These are phyloP conservation scores for Exophiala bonariae DNA, from an alignment of 2,329 filamentous ascomycete species.

Conservation along the genomic window DNA sequence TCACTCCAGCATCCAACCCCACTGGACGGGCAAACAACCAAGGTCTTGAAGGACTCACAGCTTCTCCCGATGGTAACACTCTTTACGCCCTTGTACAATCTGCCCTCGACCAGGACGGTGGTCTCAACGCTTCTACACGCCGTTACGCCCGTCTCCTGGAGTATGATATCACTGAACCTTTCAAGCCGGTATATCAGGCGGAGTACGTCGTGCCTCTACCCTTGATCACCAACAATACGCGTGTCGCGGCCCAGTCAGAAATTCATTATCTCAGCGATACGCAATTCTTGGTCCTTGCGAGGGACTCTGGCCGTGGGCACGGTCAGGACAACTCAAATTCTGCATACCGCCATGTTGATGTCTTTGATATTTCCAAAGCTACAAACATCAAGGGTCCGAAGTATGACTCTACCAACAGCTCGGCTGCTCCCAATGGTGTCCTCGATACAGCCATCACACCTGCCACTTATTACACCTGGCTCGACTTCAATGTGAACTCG, in stretches of 20 bases:
- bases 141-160: conserved; percentile 62
- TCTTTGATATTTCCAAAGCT: conserved; percentile 63
- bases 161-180: conserved; percentile 57
- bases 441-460: conserved; percentile 57
- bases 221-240: conserved; percentile 53
- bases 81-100: conserved; percentile 68
- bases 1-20: conserved; percentile 57
- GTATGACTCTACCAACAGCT: conserved; percentile 39
- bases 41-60: conserved; percentile 69
- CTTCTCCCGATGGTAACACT: conserved; percentile 62
- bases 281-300: conserved; percentile 67
- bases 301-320: conserved; percentile 62
- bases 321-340: conserved; percentile 55
- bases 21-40: conserved; percentile 71
- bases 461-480: conserved; percentile 64
- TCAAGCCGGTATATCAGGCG: conserved; percentile 49
- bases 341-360: conserved; percentile 67
- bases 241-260: conserved; percentile 67
- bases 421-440: conserved; percentile 53
- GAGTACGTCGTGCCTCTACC: conserved; percentile 70
- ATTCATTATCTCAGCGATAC: conserved; percentile 63
- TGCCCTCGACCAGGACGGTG: conserved; percentile 63
- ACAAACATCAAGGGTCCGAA: conserved; percentile 59
- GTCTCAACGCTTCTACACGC: conserved; percentile 53
- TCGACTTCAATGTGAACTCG: conserved; percentile 67